These are phyloP conservation scores for Gaillardinia entomophila DNA, from an alignment of 805 yeast species.

Conservation along the genomic window DNA sequence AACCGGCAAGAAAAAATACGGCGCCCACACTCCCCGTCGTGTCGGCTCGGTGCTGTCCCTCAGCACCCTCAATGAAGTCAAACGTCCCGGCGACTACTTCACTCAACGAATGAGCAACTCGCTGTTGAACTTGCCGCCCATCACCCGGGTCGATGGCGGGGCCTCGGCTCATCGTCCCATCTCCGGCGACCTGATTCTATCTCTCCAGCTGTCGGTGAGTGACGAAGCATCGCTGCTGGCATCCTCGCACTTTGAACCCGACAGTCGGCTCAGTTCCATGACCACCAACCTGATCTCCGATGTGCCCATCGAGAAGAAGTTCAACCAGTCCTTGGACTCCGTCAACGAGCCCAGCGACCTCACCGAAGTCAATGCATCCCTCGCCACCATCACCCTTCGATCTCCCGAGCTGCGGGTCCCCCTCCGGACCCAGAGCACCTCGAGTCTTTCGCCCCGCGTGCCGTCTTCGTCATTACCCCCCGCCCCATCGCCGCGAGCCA, in stretches of 20 bases:
- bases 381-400: constrained; percentile 13
- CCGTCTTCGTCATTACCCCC: constrained; percentile 1
- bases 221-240: constrained; percentile 30
- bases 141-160: constrained; percentile 1
- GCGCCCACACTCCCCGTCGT: constrained; percentile 14
- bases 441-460: not conserved
- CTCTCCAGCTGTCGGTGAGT: constrained; percentile 25
- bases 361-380: constrained; percentile 8
- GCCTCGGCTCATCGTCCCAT: constrained; percentile 14
- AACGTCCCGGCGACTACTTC: constrained; percentile 38
- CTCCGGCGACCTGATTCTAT: constrained; percentile 28
- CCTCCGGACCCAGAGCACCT: not conserved
- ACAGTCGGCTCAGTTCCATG: constrained; percentile 34
- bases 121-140: constrained; percentile 10
- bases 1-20: constrained; percentile 12
- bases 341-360: not conserved
- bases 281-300: constrained; percentile 19
- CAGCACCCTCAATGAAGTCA: constrained; percentile 13
- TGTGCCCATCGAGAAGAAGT: no score
- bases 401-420: constrained; percentile 6
- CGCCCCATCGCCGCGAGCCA: constrained; percentile 3
- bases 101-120: constrained; percentile 23
- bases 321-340: constrained; percentile 1
- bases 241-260: constrained; percentile 29
- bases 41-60: constrained; percentile 23